Conservation (phyloP, 2,329 filamentous ascomycete genomes). For the Dryadomyces quercivorus region DNA sequence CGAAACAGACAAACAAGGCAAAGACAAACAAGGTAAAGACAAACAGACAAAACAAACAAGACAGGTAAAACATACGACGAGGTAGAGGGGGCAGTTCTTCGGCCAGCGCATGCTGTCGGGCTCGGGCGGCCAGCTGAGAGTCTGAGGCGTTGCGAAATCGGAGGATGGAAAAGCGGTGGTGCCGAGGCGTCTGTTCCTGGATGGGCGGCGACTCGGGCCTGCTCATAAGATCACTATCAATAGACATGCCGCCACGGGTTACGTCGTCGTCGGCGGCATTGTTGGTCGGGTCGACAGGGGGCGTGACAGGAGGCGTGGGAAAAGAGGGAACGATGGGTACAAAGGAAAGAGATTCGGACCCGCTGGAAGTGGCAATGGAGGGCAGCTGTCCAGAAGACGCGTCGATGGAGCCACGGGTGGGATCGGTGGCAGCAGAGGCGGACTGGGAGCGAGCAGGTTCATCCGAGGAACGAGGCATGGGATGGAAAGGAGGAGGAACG, state of each 20-base stretch:
- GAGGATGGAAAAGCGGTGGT: constrained; percentile 57
- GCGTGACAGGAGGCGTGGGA: not conserved
- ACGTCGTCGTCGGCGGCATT: not conserved
- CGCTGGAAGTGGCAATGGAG: not conserved
- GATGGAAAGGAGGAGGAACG: not conserved
- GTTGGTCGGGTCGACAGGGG: not conserved
- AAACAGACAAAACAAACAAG: not conserved
- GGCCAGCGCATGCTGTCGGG: constrained; percentile 50
- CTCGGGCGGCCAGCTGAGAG: constrained; percentile 67
- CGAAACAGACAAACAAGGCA: constrained; percentile 2
- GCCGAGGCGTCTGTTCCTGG: constrained; percentile 42
- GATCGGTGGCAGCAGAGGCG: not conserved
- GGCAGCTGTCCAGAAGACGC: not conserved
- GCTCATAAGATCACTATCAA: constrained; percentile 14
- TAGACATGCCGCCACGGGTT: constrained; percentile 3
- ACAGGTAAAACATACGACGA: constrained; percentile 36
- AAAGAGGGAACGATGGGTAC: not conserved
- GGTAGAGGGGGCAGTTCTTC: constrained; percentile 44
- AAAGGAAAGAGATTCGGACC: not conserved
- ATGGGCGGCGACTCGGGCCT: constrained; percentile 36
- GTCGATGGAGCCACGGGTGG: not conserved
- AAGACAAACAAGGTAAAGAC: not conserved
- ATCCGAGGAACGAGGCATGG: not conserved
- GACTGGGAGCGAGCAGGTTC: not conserved
- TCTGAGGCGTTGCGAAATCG: constrained; percentile 89